Evolutionary conservation across 768 basidiomycete species (phyloP), one percentile per base, ranked within the genome.

Genomic region (Agaricus bisporus): DNA sequence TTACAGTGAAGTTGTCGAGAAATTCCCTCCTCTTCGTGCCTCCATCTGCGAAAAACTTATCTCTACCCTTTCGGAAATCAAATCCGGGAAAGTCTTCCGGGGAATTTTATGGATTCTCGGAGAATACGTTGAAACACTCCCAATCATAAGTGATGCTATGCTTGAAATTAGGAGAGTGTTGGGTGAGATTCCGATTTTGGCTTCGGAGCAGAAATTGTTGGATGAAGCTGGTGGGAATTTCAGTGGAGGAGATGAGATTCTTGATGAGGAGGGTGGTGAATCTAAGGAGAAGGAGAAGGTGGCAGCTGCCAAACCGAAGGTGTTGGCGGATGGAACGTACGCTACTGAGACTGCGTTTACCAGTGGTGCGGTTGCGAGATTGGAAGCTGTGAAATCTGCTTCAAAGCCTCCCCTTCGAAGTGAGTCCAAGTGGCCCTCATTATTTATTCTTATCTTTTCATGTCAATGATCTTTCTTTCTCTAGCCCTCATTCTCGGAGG

Each of bases 51-150:
- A 90, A 64, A 94, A 92, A 63, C 82, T 98, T 49, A 82, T 87
- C 44, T 71, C 80, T 28, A 88, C 91, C 0, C 83, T 98, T 45
- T 62, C 78, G 51, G 91, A 91, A 57, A 91, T 98, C 72, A 94
- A 94, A 68, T 94, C 91, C 1, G 94, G 94, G 51, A 98, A 98
- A 68, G 95, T 98, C 20, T 98, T 90, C 77, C 85, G 94, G 4
- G 97, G 95, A 6, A 81, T 98, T 15, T 79, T 98, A 45, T 98
- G 97, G 95, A 97, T 98, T 59, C 77, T 98, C n/a, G 95, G 97
- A 58, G 95, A 98, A 71, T 99, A 98, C 61, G 85, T 90, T 37
- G 82, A 85, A 58, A 70, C 74, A 4, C 70, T 78, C 46, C 54
- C 68, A 51, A 90, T 90, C 55, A 90, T 98, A 56, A 76, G 83